Evolutionary conservation across 2,329 filamentous ascomycete species (phyloP).

Genomic region (Phoma sp.): DNA sequence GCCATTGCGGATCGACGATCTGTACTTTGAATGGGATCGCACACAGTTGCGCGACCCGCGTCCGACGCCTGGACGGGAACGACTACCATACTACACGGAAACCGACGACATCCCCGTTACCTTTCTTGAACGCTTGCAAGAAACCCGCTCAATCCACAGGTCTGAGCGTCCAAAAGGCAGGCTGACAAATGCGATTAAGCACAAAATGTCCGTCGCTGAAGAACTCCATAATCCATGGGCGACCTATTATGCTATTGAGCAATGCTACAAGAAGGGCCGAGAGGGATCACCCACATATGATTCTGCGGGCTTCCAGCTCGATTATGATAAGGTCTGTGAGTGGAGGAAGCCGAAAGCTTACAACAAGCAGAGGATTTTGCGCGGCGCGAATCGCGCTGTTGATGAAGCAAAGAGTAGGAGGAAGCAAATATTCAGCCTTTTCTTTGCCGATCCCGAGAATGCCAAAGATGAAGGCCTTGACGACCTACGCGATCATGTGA

Average conservation of each 20-base stretch:
- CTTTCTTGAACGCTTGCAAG: no score
- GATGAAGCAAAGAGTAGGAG: background rate
- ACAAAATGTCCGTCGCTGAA: background rate
- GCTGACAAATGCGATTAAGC: background rate
- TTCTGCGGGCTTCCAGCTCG: constrained; percentile 18
- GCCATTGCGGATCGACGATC: no score
- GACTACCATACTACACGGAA: no score
- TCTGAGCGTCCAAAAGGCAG: no score
- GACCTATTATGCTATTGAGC: constrained; percentile 6
- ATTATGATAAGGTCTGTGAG: constrained; percentile 10
- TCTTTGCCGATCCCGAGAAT: constrained; percentile 4
- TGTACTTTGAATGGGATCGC: no score
- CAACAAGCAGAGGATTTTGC: background rate
- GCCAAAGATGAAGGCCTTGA: no score
- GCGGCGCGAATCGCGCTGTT: background rate
- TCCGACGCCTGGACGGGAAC: no score
- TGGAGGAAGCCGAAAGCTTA: constrained; percentile 13
- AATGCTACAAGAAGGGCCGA: constrained; percentile 15
- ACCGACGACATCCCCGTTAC: no score
- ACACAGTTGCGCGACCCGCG: no score
- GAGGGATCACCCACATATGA: constrained; percentile 20
- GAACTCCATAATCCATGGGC: background rate
- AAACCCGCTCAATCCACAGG: no score
- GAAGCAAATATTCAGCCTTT: constrained; percentile 4
- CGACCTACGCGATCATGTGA: constrained; percentile 16